Conservation (phyloP, 257 asterid species). For the Fraxinus cuspidata region DNA sequence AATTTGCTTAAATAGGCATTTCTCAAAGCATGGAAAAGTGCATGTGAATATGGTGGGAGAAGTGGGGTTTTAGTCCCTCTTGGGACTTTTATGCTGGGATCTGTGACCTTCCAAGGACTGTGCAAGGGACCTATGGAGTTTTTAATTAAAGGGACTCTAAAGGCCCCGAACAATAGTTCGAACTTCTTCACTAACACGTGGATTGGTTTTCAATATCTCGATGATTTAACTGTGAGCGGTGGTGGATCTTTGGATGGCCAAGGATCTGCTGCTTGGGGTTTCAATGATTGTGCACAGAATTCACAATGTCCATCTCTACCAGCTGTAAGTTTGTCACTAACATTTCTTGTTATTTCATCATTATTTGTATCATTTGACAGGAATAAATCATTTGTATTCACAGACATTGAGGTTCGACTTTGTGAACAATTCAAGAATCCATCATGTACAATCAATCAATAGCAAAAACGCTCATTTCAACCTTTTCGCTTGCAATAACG, state of each 20-base stretch:
- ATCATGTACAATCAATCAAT: constrained; percentile 54
- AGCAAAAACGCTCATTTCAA: constrained; percentile 70
- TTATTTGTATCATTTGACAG: not conserved
- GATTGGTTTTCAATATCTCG: constrained; percentile 54
- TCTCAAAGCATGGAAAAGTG: constrained; percentile 60
- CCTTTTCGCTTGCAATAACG: constrained; percentile 57
- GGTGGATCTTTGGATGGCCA: constrained; percentile 68
- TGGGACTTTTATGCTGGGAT: constrained; percentile 49
- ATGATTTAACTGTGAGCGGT: constrained; percentile 41
- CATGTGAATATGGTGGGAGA: constrained; percentile 51
- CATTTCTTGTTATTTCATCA: no score
- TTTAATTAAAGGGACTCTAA: constrained; percentile 37
- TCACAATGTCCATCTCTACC: constrained; percentile 48
- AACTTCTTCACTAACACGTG: constrained; percentile 45
- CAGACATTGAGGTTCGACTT: constrained; percentile 71
- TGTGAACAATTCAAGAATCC: constrained; percentile 44
- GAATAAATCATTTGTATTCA: no score
- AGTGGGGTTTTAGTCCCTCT: constrained; percentile 51
- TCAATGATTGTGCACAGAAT: constrained; percentile 50
- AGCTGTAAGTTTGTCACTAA: constrained; percentile 32
- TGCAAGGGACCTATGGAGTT: constrained; percentile 48
- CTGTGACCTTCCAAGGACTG: constrained; percentile 50
- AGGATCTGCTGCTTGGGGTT: constrained; percentile 57
- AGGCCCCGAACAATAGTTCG: constrained; percentile 37
- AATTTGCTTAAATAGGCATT: constrained; percentile 46